Base-by-base conservation (phyloP, 1,139 yeast genomes). In the Nematodospora anomalae region DNA sequence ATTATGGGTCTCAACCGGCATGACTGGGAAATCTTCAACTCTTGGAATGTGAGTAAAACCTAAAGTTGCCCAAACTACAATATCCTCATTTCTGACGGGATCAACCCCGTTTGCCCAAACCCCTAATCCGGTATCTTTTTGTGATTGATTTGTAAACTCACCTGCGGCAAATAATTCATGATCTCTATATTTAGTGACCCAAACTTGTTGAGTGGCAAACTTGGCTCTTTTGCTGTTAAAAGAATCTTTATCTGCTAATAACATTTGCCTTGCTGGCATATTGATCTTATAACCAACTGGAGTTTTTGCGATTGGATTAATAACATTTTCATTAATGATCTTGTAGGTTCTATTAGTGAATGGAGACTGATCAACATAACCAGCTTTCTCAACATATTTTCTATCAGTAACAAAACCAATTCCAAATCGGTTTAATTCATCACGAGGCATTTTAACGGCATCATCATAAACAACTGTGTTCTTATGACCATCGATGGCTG, bases 11-110 rank as follows among this genome's bases (percentile, higher is more conserved):
- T 87, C 95, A 41, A 81, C 85, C 29, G 95, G 94, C 96, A 87
- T 87, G 44, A 87, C 94, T 37, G 95, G 95, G 84, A 85, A 87
- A 62, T 87, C 95, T 67, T 87, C 96, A 24, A 83, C 83, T 55
- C 90, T 77, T 50, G 95, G 95, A 54, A 86, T 79, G 59, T 87
- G 96, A 16, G 95, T 87, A 67, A 87, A 76, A 21, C 90, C 94
- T 58, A 87, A 63, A 33, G 95, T 85, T 51, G 89, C 88, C 95
- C 95, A 87, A 39, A 87, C 80, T 40, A 87, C 94, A 46, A 82
- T 61, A 52, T 87, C 94, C 14, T 83, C 83, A 60, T 87, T 77
- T 72, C 95, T 83, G 33, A 87, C 92, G 27, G 67, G 57, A 44
- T 85, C 95, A 38, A 67, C 65, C 49, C 88, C 81, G 52, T 77